phyloP scores from a whole-genome alignment of 371 early-diverging fungal species.

The Dichotomocladium elegans region DNA sequence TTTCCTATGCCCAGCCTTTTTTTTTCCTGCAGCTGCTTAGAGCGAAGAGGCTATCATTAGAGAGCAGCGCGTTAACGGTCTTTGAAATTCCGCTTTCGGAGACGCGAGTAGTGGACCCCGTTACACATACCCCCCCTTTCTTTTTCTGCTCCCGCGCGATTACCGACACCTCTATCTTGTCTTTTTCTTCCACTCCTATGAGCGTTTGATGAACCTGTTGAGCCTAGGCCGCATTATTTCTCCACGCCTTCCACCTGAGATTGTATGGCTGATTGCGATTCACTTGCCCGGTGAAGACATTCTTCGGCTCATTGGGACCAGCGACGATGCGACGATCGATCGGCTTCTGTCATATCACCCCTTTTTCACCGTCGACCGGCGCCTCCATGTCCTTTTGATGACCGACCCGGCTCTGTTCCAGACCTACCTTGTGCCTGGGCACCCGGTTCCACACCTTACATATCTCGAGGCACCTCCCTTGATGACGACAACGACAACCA shows the following conservation, averaged over 20 bases:
- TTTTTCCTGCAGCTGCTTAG: too few species aligned
- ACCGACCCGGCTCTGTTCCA: constrained; percentile 5
- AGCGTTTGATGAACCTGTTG: constrained; percentile 3
- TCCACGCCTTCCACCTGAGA: constrained; percentile 4
- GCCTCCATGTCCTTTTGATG: neutral
- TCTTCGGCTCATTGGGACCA: constrained; percentile 1
- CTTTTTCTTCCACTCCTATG: neutral
- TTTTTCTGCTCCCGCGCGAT: too few species aligned
- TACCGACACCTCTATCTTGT: too few species aligned
- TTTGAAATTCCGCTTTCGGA: too few species aligned
- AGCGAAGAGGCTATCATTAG: too few species aligned
- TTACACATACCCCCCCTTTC: too few species aligned
- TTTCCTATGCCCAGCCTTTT: too few species aligned
- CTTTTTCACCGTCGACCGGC: constrained; percentile 4
- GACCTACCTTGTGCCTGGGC: constrained; percentile 1
- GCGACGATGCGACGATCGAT: constrained; percentile 2
- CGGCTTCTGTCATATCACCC: constrained; percentile 4
- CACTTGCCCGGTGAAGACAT: constrained; percentile 5
- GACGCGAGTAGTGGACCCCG: too few species aligned
- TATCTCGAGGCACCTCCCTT: neutral
- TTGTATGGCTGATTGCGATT: constrained; percentile 1
- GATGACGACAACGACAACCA: neutral
- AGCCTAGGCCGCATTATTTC: constrained; percentile 2
- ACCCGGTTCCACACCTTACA: neutral
- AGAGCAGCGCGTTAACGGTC: too few species aligned